Conservation (phyloP, 495 filamentous ascomycete genomes). For the Penicillium nucicola region DNA sequence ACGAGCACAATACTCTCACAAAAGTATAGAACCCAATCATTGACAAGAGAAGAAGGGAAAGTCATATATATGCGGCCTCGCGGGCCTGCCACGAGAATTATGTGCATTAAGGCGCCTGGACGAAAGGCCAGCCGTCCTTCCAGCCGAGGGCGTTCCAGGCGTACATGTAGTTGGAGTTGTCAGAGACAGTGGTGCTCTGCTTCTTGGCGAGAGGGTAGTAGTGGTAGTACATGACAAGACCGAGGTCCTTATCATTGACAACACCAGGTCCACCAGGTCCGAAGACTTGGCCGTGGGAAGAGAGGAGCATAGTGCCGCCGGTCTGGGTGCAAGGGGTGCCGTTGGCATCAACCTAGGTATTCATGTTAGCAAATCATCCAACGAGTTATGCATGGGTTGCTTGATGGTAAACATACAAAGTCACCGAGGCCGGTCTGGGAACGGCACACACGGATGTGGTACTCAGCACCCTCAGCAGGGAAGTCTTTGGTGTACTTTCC, state of each 20-base stretch:
- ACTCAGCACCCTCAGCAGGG: slow-evolving; percentile 59
- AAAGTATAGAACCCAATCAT: slow-evolving; percentile 22
- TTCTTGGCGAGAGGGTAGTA: slow-evolving; percentile 51
- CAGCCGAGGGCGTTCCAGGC: slow-evolving; percentile 63
- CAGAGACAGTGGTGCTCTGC: slow-evolving; percentile 45
- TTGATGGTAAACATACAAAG: slow-evolving; percentile 45
- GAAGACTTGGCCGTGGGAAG: slow-evolving; percentile 62
- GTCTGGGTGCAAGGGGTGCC: slow-evolving; percentile 53
- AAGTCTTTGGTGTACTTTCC: slow-evolving; percentile 49
- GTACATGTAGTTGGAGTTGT: slow-evolving; percentile 56
- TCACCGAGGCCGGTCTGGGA: slow-evolving; percentile 47
- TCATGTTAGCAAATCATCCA: neutral
- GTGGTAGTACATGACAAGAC: slow-evolving; percentile 68
- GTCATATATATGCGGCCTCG: neutral
- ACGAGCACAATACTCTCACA: slow-evolving; percentile 17
- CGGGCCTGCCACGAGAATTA: slow-evolving; percentile 4
- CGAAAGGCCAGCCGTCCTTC: slow-evolving; percentile 56
- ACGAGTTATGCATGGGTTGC: neutral
- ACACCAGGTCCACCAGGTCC: slow-evolving; percentile 67
- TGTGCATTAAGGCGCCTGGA: slow-evolving; percentile 17
- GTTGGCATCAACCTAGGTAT: slow-evolving; percentile 48
- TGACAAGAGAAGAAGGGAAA: slow-evolving; percentile 17
- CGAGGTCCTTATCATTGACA: slow-evolving; percentile 39
- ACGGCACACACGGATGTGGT: slow-evolving; percentile 63
- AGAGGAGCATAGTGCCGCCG: slow-evolving; percentile 63